phyloP scores from a whole-genome alignment of 345 rosid species.

The Gossypium raimondii region DNA sequence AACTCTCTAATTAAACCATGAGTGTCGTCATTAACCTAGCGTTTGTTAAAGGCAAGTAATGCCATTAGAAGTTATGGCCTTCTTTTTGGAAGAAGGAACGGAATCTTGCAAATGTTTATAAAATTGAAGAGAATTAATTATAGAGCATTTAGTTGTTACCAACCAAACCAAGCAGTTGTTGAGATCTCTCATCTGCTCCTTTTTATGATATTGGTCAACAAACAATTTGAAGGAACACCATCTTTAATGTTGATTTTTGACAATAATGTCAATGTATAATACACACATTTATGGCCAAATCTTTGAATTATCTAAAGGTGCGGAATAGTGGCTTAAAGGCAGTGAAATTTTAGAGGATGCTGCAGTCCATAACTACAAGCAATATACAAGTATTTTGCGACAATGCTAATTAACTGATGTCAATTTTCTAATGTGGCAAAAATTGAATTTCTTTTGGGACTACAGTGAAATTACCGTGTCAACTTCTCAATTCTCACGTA shows the following conservation, averaged over 20 bases:
- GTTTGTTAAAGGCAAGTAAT: not conserved
- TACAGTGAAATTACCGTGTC: no score
- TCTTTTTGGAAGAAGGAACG: not conserved
- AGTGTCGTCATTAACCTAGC: not conserved
- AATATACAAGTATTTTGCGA: not conserved
- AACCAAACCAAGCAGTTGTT: not conserved
- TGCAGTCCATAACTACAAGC: not conserved
- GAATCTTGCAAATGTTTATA: not conserved
- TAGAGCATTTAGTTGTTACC: not conserved
- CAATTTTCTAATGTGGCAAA: no score
- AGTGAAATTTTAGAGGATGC: not conserved
- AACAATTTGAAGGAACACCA: not conserved
- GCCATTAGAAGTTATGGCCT: not conserved
- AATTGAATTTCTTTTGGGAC: no score
- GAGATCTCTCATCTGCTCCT: not conserved
- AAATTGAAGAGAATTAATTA: not conserved
- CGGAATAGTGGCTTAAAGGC: not conserved
- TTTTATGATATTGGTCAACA: not conserved
- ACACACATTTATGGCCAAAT: not conserved
- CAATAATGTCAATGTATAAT: no score
- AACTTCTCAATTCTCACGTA: no score
- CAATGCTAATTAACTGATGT: no score
- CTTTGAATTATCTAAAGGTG: not conserved
- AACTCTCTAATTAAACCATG: not conserved
- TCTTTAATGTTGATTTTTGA: not conserved